Evolutionary conservation across 306 rosid species (phyloP), one percentile per base, ranked within the genome.

Genomic region (Medicago arabica): DNA sequence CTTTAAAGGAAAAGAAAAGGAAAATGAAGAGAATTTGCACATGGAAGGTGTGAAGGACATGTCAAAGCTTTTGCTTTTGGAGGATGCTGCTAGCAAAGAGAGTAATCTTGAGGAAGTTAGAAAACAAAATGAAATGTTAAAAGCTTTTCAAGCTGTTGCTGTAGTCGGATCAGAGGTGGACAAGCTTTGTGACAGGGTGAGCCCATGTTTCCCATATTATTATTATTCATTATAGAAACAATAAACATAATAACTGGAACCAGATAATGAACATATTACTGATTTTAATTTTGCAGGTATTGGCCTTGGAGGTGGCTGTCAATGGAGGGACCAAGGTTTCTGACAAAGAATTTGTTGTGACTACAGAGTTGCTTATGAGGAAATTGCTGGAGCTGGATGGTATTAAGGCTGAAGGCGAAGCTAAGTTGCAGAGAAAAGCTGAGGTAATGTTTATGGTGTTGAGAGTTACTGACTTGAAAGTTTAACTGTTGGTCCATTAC

Each of bases 361-460:
- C 82, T 9, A 83, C 95, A 11, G 98, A 94, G 87, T 69, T 94
- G 87, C 96, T 94, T 19, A 92, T 90, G 98, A 86, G 86, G 72
- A 91, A 92, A 75, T 79, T 92, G 88, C 85, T 94, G 92, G 87
- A 88, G 68, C 71, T 94, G 86, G 98, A 92, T 76, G 67, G 92
- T 25, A 92, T 92, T 69, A 80, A 88, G 79, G 98, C 97, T 74
- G 96, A 92, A 71, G 98, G 96, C 49, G 93, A 87, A 76, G 89
- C 90, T 4, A 94, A 85, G 84, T 16, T 88, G 85, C 96, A 87
- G 85, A 86, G 98, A 71, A 94, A 88, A 85, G 85, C 91, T 0
- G 98, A 94, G 98, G 98, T 94, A 57, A 80, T 65, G 4, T 59
- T 76, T 55, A 3, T 15, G 60, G 21, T 79, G 9, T 40, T 39